Conservation (phyloP, 2,329 filamentous ascomycete species). For the Leptoxyphium fumago region DNA sequence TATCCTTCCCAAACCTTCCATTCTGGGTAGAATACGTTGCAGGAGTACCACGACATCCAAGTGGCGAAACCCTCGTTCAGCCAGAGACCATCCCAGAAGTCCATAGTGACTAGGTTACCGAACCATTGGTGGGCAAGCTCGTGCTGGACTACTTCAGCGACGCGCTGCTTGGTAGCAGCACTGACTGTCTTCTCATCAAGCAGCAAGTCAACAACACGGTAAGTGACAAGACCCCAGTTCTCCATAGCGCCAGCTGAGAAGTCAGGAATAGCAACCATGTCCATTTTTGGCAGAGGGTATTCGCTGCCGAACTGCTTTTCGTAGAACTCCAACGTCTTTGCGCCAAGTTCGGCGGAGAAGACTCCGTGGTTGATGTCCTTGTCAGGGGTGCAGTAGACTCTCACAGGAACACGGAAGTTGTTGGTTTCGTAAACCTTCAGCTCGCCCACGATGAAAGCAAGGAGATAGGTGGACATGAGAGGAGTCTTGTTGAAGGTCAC, state of each 20-base stretch:
- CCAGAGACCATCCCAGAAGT: slow-evolving; percentile 97
- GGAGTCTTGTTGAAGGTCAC: slow-evolving; percentile 88
- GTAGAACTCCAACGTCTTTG: slow-evolving; percentile 82
- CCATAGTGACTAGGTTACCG: slow-evolving; percentile 93
- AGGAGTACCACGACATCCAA: slow-evolving; percentile 88
- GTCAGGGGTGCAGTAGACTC: slow-evolving; percentile 86
- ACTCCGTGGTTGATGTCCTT: slow-evolving; percentile 80
- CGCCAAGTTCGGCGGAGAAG: slow-evolving; percentile 81
- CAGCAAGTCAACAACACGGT: slow-evolving; percentile 79
- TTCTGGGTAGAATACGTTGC: slow-evolving; percentile 89
- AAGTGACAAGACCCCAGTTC: slow-evolving; percentile 94
- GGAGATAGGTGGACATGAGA: slow-evolving; percentile 87
- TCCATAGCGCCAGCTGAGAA: slow-evolving; percentile 96
- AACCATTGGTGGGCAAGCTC: slow-evolving; percentile 98
- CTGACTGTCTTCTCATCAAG: slow-evolving; percentile 85
- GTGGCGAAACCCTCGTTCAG: slow-evolving; percentile 88
- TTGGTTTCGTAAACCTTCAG: slow-evolving; percentile 89
- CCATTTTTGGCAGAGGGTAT: slow-evolving; percentile 86
- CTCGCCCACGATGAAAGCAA: slow-evolving; percentile 88
- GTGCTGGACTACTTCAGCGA: slow-evolving; percentile 92
- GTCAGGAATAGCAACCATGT: slow-evolving; percentile 91
- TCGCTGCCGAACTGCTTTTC: slow-evolving; percentile 83
- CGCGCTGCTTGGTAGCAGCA: slow-evolving; percentile 77
- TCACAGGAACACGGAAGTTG: slow-evolving; percentile 76
- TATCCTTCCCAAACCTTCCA: slow-evolving; percentile 98